phyloP scores from a whole-genome alignment of 176 grass and related monocot genomes.

The Leersia perrieri region DNA sequence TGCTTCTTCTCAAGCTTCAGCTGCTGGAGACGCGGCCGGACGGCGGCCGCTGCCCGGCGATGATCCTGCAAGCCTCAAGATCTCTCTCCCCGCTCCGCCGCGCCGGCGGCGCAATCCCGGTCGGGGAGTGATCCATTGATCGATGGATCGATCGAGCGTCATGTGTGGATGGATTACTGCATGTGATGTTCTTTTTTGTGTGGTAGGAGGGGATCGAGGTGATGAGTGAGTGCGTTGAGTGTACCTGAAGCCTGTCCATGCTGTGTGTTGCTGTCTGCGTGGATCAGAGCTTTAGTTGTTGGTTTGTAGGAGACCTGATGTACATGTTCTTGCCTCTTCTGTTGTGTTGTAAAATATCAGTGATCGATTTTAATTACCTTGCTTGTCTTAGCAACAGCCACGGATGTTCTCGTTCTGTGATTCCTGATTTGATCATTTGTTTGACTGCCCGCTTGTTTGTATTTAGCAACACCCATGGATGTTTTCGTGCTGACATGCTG shows the following conservation, averaged over 20 bases:
- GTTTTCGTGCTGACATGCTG: not conserved
- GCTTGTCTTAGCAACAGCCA: not conserved
- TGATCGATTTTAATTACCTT: not conserved
- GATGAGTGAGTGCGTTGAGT: too few species aligned
- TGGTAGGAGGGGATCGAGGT: not conserved
- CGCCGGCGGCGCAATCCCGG: constrained; percentile 36
- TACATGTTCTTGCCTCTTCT: not conserved
- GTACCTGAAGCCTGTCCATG: not conserved
- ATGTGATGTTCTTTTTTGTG: not conserved
- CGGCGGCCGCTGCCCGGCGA: not conserved
- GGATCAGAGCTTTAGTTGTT: not conserved
- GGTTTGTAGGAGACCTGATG: not conserved
- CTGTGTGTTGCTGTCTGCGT: not conserved
- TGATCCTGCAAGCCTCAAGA: constrained; percentile 29
- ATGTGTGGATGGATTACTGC: not conserved
- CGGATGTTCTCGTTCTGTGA: not conserved
- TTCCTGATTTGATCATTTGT: not conserved
- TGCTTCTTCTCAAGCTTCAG: constrained; percentile 41
- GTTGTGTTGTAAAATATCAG: not conserved
- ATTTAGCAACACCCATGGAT: not conserved
- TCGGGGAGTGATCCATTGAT: constrained; percentile 18
- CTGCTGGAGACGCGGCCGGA: constrained; percentile 45
- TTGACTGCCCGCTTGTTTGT: too few species aligned
- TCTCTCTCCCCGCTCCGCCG: constrained; percentile 54
- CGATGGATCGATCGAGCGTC: not conserved